Percentiles rank a stretch among this genome's conserved stretches.
These are phyloP conservation scores for Wilcoxina mikolae DNA, from an alignment of 495 filamentous ascomycete species.

Conservation along the genomic window DNA sequence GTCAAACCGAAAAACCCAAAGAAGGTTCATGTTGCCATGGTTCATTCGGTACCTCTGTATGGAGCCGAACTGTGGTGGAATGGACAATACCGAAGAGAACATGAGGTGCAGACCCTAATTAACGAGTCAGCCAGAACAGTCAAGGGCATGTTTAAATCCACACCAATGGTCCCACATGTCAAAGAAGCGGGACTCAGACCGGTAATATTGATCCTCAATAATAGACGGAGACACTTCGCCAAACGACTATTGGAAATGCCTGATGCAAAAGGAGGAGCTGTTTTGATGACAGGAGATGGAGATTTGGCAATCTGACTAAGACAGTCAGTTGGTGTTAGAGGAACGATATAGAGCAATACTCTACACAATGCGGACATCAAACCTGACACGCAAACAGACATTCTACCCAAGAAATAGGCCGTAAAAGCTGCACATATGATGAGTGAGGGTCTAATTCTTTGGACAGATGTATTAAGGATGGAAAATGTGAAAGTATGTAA, in stretches of 20 bases:
- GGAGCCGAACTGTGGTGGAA: neutral
- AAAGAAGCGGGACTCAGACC: neutral
- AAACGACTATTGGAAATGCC: neutral
- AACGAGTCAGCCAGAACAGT: neutral
- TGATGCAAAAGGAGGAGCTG: too few species aligned
- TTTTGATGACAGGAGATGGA: too few species aligned
- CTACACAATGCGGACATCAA: too few species aligned
- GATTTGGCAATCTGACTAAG: too few species aligned
- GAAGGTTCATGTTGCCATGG: neutral
- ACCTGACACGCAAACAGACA: too few species aligned
- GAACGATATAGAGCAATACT: too few species aligned
- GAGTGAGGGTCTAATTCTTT: too few species aligned
- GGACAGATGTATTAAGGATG: too few species aligned
- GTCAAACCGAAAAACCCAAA: neutral
- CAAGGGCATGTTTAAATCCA: neutral
- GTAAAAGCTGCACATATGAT: too few species aligned
- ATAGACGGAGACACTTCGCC: neutral
- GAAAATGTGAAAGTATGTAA: too few species aligned
- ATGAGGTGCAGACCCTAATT: neutral
- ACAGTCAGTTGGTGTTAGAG: too few species aligned
- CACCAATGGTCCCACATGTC: neutral
- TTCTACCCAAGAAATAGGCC: too few species aligned
- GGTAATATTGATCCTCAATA: neutral
- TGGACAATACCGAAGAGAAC: neutral
- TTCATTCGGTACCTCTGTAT: neutral